Conservation (phyloP, 495 filamentous ascomycete genomes). For the Podospora comata region DNA sequence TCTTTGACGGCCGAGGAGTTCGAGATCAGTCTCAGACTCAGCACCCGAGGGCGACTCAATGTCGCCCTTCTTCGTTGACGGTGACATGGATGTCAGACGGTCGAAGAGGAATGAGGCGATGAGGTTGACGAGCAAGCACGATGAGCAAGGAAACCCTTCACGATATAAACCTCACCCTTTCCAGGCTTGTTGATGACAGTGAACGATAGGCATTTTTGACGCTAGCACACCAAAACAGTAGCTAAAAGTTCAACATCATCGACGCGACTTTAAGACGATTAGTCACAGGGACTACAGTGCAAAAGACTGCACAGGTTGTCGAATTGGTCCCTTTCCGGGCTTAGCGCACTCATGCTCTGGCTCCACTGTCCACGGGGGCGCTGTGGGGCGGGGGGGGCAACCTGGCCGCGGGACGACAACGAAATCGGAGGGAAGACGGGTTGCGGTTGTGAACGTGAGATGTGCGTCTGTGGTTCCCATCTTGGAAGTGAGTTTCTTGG, state of each 20-base stretch:
- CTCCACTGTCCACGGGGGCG: background rate
- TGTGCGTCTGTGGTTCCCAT: background rate
- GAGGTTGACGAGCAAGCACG: background rate
- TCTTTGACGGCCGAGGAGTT: slow-evolving; percentile 66
- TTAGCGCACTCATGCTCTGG: background rate
- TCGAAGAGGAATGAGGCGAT: background rate
- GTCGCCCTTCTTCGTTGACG: background rate
- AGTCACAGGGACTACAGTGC: background rate
- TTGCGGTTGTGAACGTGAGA: background rate
- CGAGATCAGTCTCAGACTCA: slow-evolving; percentile 42
- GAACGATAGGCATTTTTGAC: background rate
- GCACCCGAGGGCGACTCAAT: background rate
- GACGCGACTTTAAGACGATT: background rate
- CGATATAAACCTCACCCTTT: background rate
- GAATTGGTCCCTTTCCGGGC: background rate
- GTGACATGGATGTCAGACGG: background rate
- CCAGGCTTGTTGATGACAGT: background rate
- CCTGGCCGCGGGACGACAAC: background rate
- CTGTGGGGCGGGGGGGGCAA: background rate
- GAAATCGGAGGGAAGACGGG: background rate
- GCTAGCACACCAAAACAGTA: background rate
- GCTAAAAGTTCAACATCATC: background rate
- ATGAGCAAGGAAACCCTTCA: background rate
- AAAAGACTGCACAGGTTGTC: background rate
- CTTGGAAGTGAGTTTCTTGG: background rate